Conservation (phyloP, 106 monocot genomes). For the Agapanthus africanus region DNA sequence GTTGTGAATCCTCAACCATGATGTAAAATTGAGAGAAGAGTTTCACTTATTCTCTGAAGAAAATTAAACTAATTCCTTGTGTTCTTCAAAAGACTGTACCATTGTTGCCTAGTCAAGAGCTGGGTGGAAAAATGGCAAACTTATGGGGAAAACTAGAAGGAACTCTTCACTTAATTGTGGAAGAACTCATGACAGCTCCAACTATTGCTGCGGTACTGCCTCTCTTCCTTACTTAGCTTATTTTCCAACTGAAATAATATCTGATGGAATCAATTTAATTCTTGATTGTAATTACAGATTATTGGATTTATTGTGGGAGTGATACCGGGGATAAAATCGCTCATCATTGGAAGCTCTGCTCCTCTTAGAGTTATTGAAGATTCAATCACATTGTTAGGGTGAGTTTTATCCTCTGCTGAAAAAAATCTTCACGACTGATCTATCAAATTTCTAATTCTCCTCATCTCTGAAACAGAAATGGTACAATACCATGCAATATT, state of each 20-base stretch:
- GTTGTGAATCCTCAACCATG: not conserved
- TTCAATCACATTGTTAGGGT: slow-evolving; percentile 36
- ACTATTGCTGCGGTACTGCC: slow-evolving; percentile 37
- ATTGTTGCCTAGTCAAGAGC: not conserved
- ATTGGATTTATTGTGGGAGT: slow-evolving; percentile 33
- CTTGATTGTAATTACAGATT: no score
- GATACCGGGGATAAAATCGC: slow-evolving; percentile 34
- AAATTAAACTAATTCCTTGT: not conserved
- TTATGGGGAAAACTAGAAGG: slow-evolving; percentile 12
- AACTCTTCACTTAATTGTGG: slow-evolving; percentile 15
- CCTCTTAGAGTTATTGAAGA: slow-evolving; percentile 39
- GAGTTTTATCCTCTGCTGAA: not conserved
- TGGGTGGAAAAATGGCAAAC: not conserved
- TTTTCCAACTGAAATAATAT: not conserved
- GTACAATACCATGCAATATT: slow-evolving; percentile 55
- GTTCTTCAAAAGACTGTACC: slow-evolving; percentile 10
- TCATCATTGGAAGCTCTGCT: slow-evolving; percentile 28
- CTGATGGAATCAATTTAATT: not conserved
- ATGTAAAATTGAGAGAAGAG: no score
- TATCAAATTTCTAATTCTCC: not conserved
- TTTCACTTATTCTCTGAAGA: not conserved
- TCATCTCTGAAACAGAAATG: slow-evolving; percentile 33
- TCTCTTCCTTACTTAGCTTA: not conserved
- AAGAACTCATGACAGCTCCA: slow-evolving; percentile 46
- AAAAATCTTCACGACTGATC: not conserved